Conservation (phyloP, 2,329 filamentous ascomycete species). For the Kalmusia sp. region DNA sequence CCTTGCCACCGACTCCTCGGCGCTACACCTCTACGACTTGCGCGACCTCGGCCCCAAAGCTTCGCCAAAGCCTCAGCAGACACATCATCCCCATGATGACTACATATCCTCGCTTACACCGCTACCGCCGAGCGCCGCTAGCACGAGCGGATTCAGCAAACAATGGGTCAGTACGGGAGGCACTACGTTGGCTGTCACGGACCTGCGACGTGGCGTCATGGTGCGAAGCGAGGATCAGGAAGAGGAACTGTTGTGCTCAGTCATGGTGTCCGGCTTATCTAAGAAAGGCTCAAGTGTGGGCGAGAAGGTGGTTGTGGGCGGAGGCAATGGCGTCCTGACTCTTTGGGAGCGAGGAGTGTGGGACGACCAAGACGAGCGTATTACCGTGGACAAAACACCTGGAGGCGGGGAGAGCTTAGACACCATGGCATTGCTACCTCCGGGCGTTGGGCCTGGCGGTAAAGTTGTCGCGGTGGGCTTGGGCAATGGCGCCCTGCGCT, state of each 20-base stretch:
- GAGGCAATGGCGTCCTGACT: constrained; percentile 81
- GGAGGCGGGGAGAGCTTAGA: constrained; percentile 81
- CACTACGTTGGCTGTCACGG: constrained; percentile 87
- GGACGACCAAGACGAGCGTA: constrained; percentile 93
- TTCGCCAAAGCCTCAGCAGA: constrained; percentile 70
- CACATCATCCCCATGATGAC: constrained; percentile 87
- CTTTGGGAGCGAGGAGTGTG: constrained; percentile 94
- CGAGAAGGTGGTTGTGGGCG: constrained; percentile 77
- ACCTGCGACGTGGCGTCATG: constrained; percentile 84
- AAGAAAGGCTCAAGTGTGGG: constrained; percentile 74
- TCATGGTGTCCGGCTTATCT: constrained; percentile 78
- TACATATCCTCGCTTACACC: constrained; percentile 89
- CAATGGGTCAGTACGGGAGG: constrained; percentile 96
- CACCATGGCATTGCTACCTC: constrained; percentile 74
- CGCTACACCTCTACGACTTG: constrained; percentile 86
- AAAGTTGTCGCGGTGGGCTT: constrained; percentile 81
- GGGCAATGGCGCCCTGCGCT: constrained; percentile 78
- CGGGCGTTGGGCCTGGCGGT: constrained; percentile 69
- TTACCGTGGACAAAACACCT: constrained; percentile 71
- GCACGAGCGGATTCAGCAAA: constrained; percentile 87
- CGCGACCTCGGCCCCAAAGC: constrained; percentile 60
- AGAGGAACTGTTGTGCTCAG: constrained; percentile 84
- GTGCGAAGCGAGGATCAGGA: constrained; percentile 94
- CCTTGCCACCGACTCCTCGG: constrained; percentile 87
- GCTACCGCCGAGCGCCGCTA: constrained; percentile 78